Conservation (phyloP, 257 asterid genomes). For the Gardenia jasminoides region DNA sequence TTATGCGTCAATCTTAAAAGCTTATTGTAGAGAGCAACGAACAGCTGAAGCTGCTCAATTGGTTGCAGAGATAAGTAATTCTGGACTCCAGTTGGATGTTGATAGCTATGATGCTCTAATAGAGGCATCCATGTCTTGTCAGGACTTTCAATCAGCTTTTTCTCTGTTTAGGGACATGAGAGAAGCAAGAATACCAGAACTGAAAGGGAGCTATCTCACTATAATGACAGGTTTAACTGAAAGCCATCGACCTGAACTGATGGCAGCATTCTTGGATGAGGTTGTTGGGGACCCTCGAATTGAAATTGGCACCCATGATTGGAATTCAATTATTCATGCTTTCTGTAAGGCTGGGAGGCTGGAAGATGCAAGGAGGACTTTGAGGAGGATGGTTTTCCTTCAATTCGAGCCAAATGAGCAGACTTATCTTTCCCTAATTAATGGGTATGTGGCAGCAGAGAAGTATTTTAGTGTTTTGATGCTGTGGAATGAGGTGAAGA, state of each 20-base stretch:
- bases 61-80: constrained; percentile 60
- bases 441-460: constrained; percentile 63
- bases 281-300: constrained; percentile 82
- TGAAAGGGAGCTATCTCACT: constrained; percentile 75
- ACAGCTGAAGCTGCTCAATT: constrained; percentile 89
- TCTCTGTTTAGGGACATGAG: constrained; percentile 94
- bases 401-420: constrained; percentile 84
- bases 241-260: constrained; percentile 89
- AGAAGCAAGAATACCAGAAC: constrained; percentile 61
- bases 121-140: constrained; percentile 85
- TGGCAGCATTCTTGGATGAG: constrained; percentile 87
- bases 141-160: constrained; percentile 94
- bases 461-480: constrained; percentile 76
- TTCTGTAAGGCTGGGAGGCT: constrained; percentile 85
- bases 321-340: constrained; percentile 96
- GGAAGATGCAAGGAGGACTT: constrained; percentile 81
- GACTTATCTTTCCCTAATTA: constrained; percentile 79
- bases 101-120: constrained; percentile 65
- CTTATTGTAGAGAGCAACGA: constrained; percentile 69
- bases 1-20: constrained; percentile 71
- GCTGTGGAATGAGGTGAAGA: constrained; percentile 95
- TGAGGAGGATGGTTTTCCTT: constrained; percentile 85
- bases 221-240: constrained; percentile 96
- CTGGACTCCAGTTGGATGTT: constrained; percentile 62
- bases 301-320: constrained; percentile 81